phyloP scores from a whole-genome alignment of 2,329 filamentous ascomycete species.

The Colletotrichum caudatum region DNA sequence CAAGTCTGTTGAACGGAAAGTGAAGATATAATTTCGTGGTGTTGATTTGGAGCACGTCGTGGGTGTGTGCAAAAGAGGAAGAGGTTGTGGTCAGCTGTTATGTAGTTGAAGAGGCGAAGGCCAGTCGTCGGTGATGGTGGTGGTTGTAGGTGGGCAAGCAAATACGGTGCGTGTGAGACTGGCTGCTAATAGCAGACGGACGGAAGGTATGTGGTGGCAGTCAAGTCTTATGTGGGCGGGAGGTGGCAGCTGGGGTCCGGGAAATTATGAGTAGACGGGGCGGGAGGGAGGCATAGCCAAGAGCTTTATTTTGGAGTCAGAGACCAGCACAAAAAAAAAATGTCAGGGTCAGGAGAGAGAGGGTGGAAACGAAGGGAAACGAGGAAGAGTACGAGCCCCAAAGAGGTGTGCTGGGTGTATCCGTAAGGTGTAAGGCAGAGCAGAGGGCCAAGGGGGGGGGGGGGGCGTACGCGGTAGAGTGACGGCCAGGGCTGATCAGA shows the following conservation, averaged over 20 bases:
- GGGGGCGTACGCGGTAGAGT: conserved; percentile 1
- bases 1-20: conserved; percentile 20
- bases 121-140: conserved; percentile 18
- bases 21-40: not conserved
- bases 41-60: conserved; percentile 2
- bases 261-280: conserved; percentile 41
- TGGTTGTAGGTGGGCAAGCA: conserved; percentile 14
- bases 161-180: conserved; percentile 30
- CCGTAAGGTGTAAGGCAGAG: conserved; percentile 5
- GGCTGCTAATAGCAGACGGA: conserved; percentile 21
- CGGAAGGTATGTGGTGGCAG: conserved; percentile 34
- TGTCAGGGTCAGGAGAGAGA: conserved; percentile 39
- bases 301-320: conserved; percentile 41
- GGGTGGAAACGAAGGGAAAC: conserved; percentile 42
- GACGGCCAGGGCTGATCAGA: conserved; percentile 20
- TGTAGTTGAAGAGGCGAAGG: conserved; percentile 25
- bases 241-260: conserved; percentile 38
- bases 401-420: conserved; percentile 23
- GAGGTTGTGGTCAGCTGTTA: conserved; percentile 17
- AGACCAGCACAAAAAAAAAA: conserved; percentile 31
- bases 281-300: conserved; percentile 41
- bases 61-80: conserved; percentile 1
- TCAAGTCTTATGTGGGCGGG: conserved; percentile 42
- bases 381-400: conserved; percentile 30
- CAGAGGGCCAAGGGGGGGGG: conserved; percentile 6